Percentiles rank a stretch among this genome's conserved stretches.
Conservation (phyloP, 768 basidiomycete species). For the Asterophora lycoperdoides region DNA sequence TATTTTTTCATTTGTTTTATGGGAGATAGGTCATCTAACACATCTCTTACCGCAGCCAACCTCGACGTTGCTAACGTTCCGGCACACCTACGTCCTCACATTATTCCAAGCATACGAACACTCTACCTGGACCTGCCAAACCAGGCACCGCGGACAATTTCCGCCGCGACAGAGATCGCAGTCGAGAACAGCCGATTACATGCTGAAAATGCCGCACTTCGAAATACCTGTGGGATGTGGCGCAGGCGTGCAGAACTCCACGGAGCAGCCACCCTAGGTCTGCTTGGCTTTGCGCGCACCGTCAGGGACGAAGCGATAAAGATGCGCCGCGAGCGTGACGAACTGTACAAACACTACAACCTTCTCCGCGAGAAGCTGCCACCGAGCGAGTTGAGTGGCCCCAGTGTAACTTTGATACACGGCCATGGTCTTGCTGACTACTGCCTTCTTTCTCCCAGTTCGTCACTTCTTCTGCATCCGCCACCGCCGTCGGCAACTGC, state of each 20-base stretch:
- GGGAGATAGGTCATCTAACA: neutral
- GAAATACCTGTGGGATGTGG: constrained; percentile 41
- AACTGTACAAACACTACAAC: constrained; percentile 31
- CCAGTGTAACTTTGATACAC: neutral
- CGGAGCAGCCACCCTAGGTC: constrained; percentile 42
- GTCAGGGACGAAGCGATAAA: constrained; percentile 38
- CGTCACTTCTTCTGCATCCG: neutral
- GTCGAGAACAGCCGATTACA: constrained; percentile 37
- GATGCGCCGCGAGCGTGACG: constrained; percentile 35
- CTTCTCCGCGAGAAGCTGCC: constrained; percentile 9
- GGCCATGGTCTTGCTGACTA: neutral
- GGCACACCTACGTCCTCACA: constrained; percentile 51
- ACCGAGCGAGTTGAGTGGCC: constrained; percentile 11
- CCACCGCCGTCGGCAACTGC: constrained; percentile 3
- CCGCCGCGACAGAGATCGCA: constrained; percentile 18
- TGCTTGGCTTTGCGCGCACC: constrained; percentile 39
- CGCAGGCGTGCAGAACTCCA: constrained; percentile 47
- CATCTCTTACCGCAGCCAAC: constrained; percentile 30
- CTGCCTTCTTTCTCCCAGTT: neutral
- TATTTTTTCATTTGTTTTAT: neutral
- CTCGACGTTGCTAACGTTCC: constrained; percentile 49
- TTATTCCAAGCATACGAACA: constrained; percentile 54
- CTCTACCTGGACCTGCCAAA: constrained; percentile 42
- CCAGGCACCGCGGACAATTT: constrained; percentile 14
- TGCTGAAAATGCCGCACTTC: constrained; percentile 41